Percentiles rank a stretch among this genome's conserved stretches.
Conservation (phyloP, 768 basidiomycete genomes). For the Cystobasidium ongulense region DNA sequence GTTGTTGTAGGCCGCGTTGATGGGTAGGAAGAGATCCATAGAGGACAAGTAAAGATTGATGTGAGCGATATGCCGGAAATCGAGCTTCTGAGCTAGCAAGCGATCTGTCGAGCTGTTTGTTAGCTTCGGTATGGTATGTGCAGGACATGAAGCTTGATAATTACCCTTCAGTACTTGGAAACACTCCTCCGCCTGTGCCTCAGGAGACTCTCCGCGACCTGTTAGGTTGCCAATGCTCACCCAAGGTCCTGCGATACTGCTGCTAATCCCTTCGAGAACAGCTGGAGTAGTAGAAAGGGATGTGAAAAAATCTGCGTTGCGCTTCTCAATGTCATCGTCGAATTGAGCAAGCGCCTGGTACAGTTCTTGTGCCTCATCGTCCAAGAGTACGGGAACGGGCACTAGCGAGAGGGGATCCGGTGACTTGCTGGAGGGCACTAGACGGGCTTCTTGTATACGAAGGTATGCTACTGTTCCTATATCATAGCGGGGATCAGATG, state of each 20-base stretch:
- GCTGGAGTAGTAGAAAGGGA: too few relatives aligned
- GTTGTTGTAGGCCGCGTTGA: constrained; percentile 68
- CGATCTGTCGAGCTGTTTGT: constrained; percentile 48
- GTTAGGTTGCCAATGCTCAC: not conserved
- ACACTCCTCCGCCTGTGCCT: constrained; percentile 63
- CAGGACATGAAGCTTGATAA: constrained; percentile 31
- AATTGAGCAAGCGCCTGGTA: not conserved
- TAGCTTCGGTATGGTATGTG: not conserved
- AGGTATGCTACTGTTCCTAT: constrained; percentile 88
- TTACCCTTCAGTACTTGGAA: constrained; percentile 61
- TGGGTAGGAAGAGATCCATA: constrained; percentile 66
- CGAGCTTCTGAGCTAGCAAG: constrained; percentile 52
- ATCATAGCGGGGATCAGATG: constrained; percentile 50
- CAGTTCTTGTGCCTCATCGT: not conserved
- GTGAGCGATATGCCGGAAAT: constrained; percentile 58
- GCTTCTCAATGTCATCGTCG: too few relatives aligned
- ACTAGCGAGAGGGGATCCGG: not conserved
- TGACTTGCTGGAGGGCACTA: constrained; percentile 47
- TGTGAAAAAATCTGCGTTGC: too few relatives aligned
- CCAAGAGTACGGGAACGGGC: not conserved
- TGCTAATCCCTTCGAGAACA: not conserved
- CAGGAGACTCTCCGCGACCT: constrained; percentile 47
- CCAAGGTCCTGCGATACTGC: not conserved
- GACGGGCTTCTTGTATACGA: constrained; percentile 60
- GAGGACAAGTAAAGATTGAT: constrained; percentile 71